Base-by-base conservation (phyloP, 2,329 filamentous ascomycete genomes). In the Tolypocladium amazonense region DNA sequence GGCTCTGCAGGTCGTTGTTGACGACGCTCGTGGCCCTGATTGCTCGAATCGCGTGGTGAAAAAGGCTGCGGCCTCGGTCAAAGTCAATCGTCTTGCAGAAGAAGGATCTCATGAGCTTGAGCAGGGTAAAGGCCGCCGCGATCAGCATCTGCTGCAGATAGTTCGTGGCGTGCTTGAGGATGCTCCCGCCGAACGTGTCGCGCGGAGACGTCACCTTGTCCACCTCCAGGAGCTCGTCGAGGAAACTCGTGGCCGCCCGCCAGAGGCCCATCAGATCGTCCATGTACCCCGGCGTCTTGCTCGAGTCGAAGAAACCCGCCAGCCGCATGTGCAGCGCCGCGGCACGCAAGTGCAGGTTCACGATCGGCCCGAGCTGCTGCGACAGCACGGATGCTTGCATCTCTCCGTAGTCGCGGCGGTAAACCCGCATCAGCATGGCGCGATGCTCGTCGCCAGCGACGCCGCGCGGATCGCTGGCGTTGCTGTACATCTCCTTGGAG, bases 141-240 rank as follows among this genome's bases (percentile, higher is more conserved):
- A 92, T 84, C 60, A 92, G 84, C 87, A 93, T 92, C 72, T 93
- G 89, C 69, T 91, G 86, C 58, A 93, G 84, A 71, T 92, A 92
- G 70, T 88, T 90, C 64, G 84, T 87, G 33, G 85, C 82, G 67
- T 88, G 87, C 56, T 81, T 81, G 35, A 91, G 76, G 56, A 88
- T 80, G 56, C 80, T 79, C 9, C 82, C 79, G 58, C 74, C 74
- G 41, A 72, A 75, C 56, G 74, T 72, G 38, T 80, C 77, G 45
- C 75, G 74, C 2, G 76, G 74, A 14, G 77, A 78, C 3, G 75
- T 75, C 15, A 74, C 73, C 62, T 81, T 80, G 56, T 80, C 75
- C 41, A 81, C 79, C 64, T 81, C 79, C 59, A 85, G 72, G 12
- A 89, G 76, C 60, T 85, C 81, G 57, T 90, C 87, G 27, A 92